Evolutionary conservation across 139 green algal genomes (phyloP).

Genomic region (Volvox reticuliferus): DNA sequence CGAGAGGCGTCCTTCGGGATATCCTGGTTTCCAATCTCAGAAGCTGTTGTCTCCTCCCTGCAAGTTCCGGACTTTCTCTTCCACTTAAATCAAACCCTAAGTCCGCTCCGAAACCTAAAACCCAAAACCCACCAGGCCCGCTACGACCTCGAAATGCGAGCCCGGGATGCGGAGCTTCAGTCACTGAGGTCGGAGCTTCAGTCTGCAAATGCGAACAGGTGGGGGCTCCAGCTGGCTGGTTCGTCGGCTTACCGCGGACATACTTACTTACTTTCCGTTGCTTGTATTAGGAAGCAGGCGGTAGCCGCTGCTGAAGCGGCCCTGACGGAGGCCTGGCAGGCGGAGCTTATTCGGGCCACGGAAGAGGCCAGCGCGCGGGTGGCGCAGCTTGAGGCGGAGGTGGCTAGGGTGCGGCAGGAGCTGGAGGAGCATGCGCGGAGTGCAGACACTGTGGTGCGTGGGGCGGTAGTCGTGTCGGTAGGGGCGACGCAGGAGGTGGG

Average conservation of each 20-base stretch:
- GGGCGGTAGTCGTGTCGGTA: neutral
- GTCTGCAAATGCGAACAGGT: conserved; percentile 43
- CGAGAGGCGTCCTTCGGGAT: too few species aligned
- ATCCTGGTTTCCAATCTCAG: too few species aligned
- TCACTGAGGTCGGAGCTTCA: conserved; percentile 49
- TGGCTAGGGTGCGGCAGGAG: conserved; percentile 51
- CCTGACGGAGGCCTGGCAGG: conserved; percentile 54
- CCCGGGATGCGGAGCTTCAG: conserved; percentile 47
- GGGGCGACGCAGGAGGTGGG: neutral
- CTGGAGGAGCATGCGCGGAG: conserved; percentile 48
- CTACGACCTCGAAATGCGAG: conserved; percentile 55
- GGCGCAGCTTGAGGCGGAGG: conserved; percentile 55
- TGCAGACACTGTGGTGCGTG: conserved; percentile 41
- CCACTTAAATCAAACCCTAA: too few species aligned
- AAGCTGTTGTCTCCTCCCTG: too few species aligned
- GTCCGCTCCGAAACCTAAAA: too few species aligned
- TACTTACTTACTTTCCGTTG: neutral
- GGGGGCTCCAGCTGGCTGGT: neutral
- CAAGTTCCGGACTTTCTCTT: too few species aligned
- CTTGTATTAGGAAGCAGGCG: conserved; percentile 45
- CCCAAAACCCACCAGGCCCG: conserved; percentile 45
- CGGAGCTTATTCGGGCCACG: conserved; percentile 45
- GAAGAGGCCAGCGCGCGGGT: conserved; percentile 22
- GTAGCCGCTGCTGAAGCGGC: conserved; percentile 51
- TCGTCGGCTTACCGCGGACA: too few species aligned